Conservation (phyloP, 78 protist species). For the Planoprotostelium fungivorum region DNA sequence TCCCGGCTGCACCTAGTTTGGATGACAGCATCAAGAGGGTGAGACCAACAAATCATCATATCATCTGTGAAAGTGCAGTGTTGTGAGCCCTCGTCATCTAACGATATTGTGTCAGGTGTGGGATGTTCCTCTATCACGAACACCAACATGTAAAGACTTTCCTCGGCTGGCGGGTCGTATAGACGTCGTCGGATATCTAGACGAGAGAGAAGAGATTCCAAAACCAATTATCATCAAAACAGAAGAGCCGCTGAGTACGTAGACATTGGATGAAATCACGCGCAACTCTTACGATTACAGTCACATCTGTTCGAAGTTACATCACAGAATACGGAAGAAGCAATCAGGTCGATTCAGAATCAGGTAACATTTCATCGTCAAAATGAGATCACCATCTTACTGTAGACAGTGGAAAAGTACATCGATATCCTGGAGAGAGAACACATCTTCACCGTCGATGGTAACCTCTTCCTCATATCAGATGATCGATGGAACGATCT, state of each 20-base stretch:
- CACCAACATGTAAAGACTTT: not conserved
- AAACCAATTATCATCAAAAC: not conserved
- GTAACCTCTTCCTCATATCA: not conserved
- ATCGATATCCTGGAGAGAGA: not conserved
- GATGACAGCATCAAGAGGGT: too few relatives aligned
- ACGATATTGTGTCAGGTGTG: too few relatives aligned
- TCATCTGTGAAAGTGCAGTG: too few relatives aligned
- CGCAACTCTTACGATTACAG: not conserved
- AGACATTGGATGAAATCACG: not conserved
- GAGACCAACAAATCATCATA: too few relatives aligned
- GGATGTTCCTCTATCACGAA: not conserved
- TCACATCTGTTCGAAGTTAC: not conserved
- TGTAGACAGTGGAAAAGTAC: not conserved
- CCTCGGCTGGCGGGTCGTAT: not conserved
- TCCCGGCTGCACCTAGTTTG: too few relatives aligned
- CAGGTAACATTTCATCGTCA: not conserved
- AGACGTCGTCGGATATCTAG: not conserved
- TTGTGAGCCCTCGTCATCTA: too few relatives aligned
- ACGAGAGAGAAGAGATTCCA: not conserved
- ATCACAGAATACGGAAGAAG: not conserved
- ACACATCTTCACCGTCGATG: not conserved
- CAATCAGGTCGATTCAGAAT: not conserved
- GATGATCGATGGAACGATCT: not conserved
- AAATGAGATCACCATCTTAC: not conserved
- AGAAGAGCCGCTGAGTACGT: not conserved